A percentile compares a stretch with the other conserved stretches of the same genome.
Conservation (phyloP, 2,329 filamentous ascomycete species). For the Alternaria rosae region DNA sequence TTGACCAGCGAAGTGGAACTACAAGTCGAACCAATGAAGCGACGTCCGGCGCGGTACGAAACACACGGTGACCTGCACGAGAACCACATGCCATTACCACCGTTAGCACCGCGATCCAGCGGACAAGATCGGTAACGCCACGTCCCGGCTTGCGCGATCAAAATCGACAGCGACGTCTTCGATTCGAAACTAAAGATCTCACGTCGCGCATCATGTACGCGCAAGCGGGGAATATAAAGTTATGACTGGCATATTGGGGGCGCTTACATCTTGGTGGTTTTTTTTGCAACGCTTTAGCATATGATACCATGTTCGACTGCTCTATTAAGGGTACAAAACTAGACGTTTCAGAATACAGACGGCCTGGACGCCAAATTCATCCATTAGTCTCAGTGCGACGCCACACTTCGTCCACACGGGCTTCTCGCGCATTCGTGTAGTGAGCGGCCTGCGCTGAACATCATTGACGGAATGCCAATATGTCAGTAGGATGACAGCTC, state of each 20-base stretch:
- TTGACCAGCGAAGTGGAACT: conserved; percentile 27
- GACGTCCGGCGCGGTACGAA: background rate
- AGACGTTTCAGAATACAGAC: background rate
- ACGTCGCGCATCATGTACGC: background rate
- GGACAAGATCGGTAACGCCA: background rate
- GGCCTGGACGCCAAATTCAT: background rate
- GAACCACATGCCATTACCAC: conserved; percentile 6
- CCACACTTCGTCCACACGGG: background rate
- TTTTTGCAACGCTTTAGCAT: background rate
- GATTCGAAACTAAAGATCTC: background rate
- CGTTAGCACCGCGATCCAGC: background rate
- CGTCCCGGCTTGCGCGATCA: background rate
- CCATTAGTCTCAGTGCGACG: background rate
- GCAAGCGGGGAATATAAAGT: background rate
- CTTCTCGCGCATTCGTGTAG: background rate
- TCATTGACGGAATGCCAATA: background rate
- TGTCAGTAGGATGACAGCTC: background rate
- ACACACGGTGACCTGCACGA: background rate
- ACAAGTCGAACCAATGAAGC: conserved; percentile 17
- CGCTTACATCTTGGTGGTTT: background rate
- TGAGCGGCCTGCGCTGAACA: background rate
- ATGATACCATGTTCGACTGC: conserved; percentile 1
- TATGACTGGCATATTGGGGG: background rate
- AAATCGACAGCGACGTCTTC: background rate
- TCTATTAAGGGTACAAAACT: conserved; percentile 10